A percentile compares a stretch with the other conserved stretches of the same genome.
Evolutionary conservation across 1,284 basidiomycete genomes (phyloP).

Genomic region (Ceratobasidium theobromae): DNA sequence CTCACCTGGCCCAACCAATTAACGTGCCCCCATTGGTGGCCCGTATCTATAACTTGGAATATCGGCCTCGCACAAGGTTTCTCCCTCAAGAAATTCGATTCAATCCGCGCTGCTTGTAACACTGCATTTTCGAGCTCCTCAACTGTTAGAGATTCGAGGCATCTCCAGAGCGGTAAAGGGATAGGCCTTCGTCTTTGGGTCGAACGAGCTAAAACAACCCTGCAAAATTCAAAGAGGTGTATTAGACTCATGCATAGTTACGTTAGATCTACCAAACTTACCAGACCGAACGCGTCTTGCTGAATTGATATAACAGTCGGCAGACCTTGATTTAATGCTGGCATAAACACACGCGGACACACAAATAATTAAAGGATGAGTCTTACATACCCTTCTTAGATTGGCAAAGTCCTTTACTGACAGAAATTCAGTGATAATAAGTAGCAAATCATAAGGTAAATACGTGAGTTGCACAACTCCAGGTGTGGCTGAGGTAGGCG

Average conservation of each 20-base stretch:
- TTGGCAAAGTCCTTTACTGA: slow-evolving; percentile 15
- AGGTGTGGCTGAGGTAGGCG: background rate
- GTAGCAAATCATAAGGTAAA: slow-evolving; percentile 23
- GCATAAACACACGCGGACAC: background rate
- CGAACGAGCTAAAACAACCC: background rate
- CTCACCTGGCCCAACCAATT: slow-evolving; percentile 26
- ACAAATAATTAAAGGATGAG: background rate
- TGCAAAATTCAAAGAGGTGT: background rate
- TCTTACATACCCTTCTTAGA: slow-evolving; percentile 1
- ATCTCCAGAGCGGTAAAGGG: slow-evolving; percentile 19
- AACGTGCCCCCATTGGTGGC: slow-evolving; percentile 22
- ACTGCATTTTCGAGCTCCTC: slow-evolving; percentile 16
- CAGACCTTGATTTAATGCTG: background rate
- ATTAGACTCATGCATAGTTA: too few species aligned
- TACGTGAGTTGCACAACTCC: background rate
- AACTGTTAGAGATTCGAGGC: slow-evolving; percentile 4
- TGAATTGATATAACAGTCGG: slow-evolving; percentile 14
- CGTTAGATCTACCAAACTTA: too few species aligned
- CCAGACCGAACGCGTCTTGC: slow-evolving; percentile 15
- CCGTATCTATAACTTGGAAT: slow-evolving; percentile 19
- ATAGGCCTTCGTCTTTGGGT: slow-evolving; percentile 9
- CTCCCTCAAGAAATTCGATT: slow-evolving; percentile 19
- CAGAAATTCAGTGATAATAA: background rate
- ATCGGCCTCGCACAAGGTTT: background rate
- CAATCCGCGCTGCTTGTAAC: slow-evolving; percentile 19